A percentile compares a stretch with the other conserved stretches of the same genome.
Conservation (phyloP, 1,284 basidiomycete genomes). For the Ustilago xerochloae region DNA sequence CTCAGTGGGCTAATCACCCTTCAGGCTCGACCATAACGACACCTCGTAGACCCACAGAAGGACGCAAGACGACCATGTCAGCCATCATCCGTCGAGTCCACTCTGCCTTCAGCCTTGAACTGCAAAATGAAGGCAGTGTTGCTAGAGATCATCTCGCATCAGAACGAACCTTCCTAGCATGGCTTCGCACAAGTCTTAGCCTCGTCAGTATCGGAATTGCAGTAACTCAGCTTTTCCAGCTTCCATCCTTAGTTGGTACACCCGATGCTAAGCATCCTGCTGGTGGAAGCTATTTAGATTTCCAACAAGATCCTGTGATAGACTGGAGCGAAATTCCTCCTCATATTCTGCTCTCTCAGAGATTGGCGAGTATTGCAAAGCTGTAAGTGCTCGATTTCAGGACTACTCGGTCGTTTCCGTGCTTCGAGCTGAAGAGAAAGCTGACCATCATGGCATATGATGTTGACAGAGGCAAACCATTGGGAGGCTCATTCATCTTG, state of each 20-base stretch:
- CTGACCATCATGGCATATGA: not conserved
- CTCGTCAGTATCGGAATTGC: constrained; percentile 64
- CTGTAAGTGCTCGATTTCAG: constrained; percentile 13
- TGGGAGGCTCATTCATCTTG: constrained; percentile 57
- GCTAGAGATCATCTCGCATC: constrained; percentile 68
- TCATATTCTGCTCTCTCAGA: constrained; percentile 13
- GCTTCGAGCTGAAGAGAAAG: not conserved
- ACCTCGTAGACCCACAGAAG: not conserved
- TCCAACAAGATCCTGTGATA: constrained; percentile 4
- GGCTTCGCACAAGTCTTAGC: constrained; percentile 67
- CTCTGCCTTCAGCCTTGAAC: constrained; percentile 39
- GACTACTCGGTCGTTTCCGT: too few relatives aligned
- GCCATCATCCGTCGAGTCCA: constrained; percentile 23
- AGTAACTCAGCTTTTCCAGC: constrained; percentile 64
- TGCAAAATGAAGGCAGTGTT: constrained; percentile 66
- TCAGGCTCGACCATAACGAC: too few relatives aligned
- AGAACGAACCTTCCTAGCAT: constrained; percentile 68
- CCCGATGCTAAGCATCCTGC: not conserved
- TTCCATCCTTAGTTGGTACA: constrained; percentile 54
- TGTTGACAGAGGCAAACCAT: constrained; percentile 46
- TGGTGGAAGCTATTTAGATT: constrained; percentile 11
- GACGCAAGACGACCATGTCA: constrained; percentile 16
- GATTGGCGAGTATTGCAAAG: constrained; percentile 36
- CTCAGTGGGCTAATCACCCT: not conserved
- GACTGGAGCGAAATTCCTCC: constrained; percentile 8